Percentiles rank a stretch among this genome's conserved stretches.
Conservation (phyloP, 1,284 basidiomycete species). For the Ustilago hordei region DNA sequence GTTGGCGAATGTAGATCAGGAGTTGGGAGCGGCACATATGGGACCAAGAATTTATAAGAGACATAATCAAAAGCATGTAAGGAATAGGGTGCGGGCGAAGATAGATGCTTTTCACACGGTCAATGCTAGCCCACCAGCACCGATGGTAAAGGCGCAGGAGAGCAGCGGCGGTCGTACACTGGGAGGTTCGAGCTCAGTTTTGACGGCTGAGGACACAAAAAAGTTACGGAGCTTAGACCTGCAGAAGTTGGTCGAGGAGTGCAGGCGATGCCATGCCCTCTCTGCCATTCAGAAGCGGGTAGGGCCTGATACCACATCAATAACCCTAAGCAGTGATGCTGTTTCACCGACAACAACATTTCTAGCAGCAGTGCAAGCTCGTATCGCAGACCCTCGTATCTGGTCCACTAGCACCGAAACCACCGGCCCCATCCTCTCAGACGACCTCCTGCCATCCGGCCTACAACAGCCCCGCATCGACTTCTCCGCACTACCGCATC, state of each 20-base stretch:
- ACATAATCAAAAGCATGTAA: constrained; percentile 45
- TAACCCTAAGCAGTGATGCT: not conserved
- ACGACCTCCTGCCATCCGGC: constrained; percentile 29
- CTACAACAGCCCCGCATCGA: constrained; percentile 13
- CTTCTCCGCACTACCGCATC: constrained; percentile 12
- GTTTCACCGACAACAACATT: constrained; percentile 5
- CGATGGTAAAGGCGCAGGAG: too few species aligned
- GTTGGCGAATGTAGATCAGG: constrained; percentile 44
- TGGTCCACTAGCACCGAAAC: constrained; percentile 8
- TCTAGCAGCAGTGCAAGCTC: constrained; percentile 11
- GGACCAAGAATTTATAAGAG: constrained; percentile 48
- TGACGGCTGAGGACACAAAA: constrained; percentile 10
- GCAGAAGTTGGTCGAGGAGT: constrained; percentile 35
- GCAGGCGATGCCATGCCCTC: constrained; percentile 20
- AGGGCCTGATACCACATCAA: not conserved
- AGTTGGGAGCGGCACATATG: constrained; percentile 48
- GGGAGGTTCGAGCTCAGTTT: too few species aligned
- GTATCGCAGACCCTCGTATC: constrained; percentile 17
- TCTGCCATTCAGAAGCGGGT: constrained; percentile 13
- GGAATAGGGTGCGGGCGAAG: constrained; percentile 29
- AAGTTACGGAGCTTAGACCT: constrained; percentile 13
- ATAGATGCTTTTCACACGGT: constrained; percentile 22
- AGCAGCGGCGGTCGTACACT: not conserved
- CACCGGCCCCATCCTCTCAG: constrained; percentile 1
- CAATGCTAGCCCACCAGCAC: not conserved